Evolutionary conservation across 139 green algal species (phyloP).

Genomic region (Chlorella vulgaris): DNA sequence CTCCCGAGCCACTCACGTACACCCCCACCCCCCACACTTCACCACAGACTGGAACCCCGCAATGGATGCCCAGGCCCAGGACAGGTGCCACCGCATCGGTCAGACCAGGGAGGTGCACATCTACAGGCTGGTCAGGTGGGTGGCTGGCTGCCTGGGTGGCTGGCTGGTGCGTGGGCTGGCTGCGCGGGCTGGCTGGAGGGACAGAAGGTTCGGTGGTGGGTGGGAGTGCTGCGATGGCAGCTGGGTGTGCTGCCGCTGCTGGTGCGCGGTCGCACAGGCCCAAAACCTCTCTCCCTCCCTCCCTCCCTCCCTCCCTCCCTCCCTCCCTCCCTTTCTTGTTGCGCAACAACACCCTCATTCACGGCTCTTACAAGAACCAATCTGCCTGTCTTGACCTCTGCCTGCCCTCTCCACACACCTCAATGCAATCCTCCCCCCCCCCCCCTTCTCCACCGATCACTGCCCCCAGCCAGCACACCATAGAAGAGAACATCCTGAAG

Average conservation of each 20-base stretch:
- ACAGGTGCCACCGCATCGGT: conserved; percentile 96
- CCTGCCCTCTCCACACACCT: background rate
- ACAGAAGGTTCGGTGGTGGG: background rate
- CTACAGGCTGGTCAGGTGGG: conserved; percentile 90
- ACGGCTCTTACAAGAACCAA: no score
- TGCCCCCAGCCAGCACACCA: conserved; percentile 80
- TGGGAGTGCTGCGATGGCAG: no score
- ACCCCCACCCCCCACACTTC: background rate
- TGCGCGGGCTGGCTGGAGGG: background rate
- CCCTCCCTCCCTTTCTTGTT: no score
- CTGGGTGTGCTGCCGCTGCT: no score
- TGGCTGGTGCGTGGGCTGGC: background rate
- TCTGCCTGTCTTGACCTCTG: background rate
- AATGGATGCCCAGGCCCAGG: conserved; percentile 87
- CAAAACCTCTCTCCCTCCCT: no score
- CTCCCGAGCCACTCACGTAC: background rate
- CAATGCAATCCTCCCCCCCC: background rate
- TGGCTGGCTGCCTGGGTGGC: no score
- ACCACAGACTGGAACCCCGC: conserved; percentile 43
- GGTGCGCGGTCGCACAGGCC: no score
- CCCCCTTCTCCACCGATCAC: background rate
- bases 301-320: no score
- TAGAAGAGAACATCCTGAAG: conserved; percentile 98
- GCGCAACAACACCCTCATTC: no score
- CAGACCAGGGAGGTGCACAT: conserved; percentile 98